These are phyloP conservation scores for Gynostemma pentaphyllum DNA, from an alignment of 306 rosid genomes.

Conservation along the genomic window DNA sequence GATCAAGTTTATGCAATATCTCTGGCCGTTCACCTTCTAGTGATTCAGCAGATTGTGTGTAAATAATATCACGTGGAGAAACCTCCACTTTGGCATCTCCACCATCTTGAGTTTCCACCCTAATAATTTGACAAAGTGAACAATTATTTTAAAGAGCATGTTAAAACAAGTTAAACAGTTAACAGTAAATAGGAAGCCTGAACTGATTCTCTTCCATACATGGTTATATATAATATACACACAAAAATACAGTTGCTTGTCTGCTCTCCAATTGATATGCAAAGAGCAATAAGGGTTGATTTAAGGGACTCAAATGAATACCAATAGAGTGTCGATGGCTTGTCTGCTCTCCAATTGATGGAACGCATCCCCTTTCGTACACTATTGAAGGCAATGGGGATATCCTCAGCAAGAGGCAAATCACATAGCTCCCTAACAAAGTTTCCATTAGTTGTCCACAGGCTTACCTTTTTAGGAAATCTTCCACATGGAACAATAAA, in stretches of 20 bases:
- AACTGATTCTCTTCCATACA: neutral
- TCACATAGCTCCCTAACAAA: constrained; percentile 76
- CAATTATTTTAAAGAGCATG: constrained; percentile 1
- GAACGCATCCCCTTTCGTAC: constrained; percentile 95
- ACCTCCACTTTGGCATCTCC: constrained; percentile 90
- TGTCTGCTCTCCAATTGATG: constrained; percentile 88
- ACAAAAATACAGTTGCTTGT: too few species aligned
- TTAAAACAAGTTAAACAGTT: neutral
- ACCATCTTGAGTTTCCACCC: constrained; percentile 98
- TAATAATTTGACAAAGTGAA: constrained; percentile 26
- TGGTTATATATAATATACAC: neutral
- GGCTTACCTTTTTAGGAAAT: constrained; percentile 77
- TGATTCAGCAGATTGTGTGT: constrained; percentile 77
- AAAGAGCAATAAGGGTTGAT: constrained; percentile 7
- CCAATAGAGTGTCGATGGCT: constrained; percentile 86
- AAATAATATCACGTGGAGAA: constrained; percentile 91
- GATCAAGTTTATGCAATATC: constrained; percentile 82
- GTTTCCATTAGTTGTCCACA: constrained; percentile 78
- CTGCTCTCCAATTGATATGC: neutral
- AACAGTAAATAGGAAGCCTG: neutral
- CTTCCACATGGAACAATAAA: constrained; percentile 88
- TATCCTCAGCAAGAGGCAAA: constrained; percentile 91
- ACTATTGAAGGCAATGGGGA: constrained; percentile 80
- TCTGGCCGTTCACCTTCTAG: constrained; percentile 50
- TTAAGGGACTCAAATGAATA: constrained; percentile 18